phyloP scores from a whole-genome alignment of 2,329 filamentous ascomycete species.

The Botryotinia narcissicola region DNA sequence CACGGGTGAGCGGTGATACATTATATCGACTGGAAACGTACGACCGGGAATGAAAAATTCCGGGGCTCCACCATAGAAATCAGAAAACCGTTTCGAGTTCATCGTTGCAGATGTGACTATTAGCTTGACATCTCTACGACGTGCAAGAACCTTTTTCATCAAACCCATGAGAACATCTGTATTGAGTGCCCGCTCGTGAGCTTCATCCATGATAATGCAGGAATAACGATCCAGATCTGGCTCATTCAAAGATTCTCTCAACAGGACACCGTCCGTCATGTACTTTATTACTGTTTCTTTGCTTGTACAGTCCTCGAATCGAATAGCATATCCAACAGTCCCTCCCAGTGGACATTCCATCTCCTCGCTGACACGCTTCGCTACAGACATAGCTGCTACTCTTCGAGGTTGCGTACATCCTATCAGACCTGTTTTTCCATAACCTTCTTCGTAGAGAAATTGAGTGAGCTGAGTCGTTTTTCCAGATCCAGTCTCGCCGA shows the following conservation, averaged over 20 bases:
- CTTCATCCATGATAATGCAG: conserved; percentile 99
- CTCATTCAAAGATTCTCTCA: conserved; percentile 90
- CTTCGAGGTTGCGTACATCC: conserved; percentile 94
- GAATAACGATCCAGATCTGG: conserved; percentile 93
- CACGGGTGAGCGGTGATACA: conserved; percentile 91
- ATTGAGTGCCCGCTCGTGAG: conserved; percentile 92
- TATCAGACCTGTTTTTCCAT: conserved; percentile 83
- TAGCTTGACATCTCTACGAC: conserved; percentile 86
- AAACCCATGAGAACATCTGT: conserved; percentile 97
- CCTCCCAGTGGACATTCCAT: conserved; percentile 92
- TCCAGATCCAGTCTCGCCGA: conserved; percentile 94
- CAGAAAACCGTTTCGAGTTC: conserved; percentile 94
- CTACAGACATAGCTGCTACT: conserved; percentile 98
- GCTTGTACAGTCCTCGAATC: conserved; percentile 97
- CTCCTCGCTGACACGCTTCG: conserved; percentile 95
- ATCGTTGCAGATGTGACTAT: conserved; percentile 98
- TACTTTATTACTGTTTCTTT: conserved; percentile 96
- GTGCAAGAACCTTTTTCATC: conserved; percentile 92
- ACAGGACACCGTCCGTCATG: conserved; percentile 95
- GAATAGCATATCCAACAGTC: conserved; percentile 92
- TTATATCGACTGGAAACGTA: conserved; percentile 95
- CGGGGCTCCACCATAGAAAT: conserved; percentile 93
- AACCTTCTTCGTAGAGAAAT: conserved; percentile 93
- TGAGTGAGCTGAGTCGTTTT: conserved; percentile 98
- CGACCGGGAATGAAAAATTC: conserved; percentile 95